Evolutionary conservation across 768 basidiomycete species (phyloP), one percentile per base, ranked within the genome.

Genomic region (Asterophora lycoperdoides): DNA sequence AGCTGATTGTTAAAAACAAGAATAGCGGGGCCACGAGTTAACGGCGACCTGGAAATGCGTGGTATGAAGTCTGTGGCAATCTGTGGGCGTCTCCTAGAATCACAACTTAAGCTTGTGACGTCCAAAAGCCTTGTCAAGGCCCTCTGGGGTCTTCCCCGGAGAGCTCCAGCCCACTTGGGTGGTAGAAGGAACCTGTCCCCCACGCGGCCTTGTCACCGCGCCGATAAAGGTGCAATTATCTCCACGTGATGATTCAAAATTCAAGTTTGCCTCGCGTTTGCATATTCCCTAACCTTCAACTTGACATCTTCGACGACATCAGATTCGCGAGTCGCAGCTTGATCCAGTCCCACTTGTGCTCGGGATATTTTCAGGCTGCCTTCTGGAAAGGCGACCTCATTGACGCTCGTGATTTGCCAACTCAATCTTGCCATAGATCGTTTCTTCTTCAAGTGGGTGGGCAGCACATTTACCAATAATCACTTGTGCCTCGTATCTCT

Each of bases 1-100:
- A 32, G 30, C 9, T 32, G 30, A 13, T 32, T 8, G 30, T 32
- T 23, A 23, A 32, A 32, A 32, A 8, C 30, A 13, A 13, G 56
- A 63, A 48, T 61, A 62, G 62, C 64, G 49, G 54, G 51, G 60
- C 60, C 68, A 67, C 68, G 67, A 66, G 66, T 60, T 59, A 57
- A 63, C 60, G 58, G 43, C 56, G 56, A 50, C 58, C 60, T 64
- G 53, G 43, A 56, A 44, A 51, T 50, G 55, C 26, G 57, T 56
- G 39, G 55, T 52, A 23, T 23, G 3, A 23, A 6, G 23, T 23
- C 23, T 58, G 32, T 30, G 35, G 30, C 53, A 56, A 55, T 59
- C 53, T 60, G 60, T 54, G 47, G 44, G 46, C 32, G 39, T 34
- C 41, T 39, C 39, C 23, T 41, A 6, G 47, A 44, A 42, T 42